Conservation (phyloP, 495 filamentous ascomycete species). For the Extremus antarcticus region DNA sequence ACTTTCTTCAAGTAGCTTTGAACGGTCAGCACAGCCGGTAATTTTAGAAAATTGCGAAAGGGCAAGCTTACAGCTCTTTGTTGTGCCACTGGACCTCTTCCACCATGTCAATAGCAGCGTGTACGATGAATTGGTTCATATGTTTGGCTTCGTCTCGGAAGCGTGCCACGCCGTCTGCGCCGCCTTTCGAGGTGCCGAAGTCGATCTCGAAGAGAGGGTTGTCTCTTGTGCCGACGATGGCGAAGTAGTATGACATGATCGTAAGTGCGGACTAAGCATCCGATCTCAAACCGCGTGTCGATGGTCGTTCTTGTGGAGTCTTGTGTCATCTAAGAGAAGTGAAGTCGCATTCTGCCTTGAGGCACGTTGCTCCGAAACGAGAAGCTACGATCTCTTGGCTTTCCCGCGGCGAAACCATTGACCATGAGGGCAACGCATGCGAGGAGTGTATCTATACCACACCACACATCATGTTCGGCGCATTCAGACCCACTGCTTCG, state of each 20-base stretch:
- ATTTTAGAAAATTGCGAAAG: too few species aligned
- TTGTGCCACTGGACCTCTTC: conserved; percentile 89
- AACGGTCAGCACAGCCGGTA: too few species aligned
- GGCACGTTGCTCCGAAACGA: neutral
- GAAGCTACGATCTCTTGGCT: conserved; percentile 1
- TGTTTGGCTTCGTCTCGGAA: conserved; percentile 78
- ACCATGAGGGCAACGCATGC: neutral
- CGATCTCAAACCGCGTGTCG: neutral
- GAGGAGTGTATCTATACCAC: neutral
- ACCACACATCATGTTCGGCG: conserved; percentile 53
- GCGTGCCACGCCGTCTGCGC: conserved; percentile 80
- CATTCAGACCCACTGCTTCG: conserved; percentile 67
- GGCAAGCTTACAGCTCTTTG: conserved; percentile 52
- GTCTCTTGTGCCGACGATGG: conserved; percentile 85
- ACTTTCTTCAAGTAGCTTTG: conserved; percentile 95
- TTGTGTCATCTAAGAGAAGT: neutral
- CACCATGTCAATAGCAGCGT: conserved; percentile 82
- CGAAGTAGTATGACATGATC: conserved; percentile 91
- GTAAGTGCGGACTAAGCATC: neutral
- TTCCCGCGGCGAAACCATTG: conserved; percentile 2
- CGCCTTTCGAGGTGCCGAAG: conserved; percentile 88
- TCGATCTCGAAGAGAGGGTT: conserved; percentile 91
- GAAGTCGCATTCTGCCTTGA: neutral
- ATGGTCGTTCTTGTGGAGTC: too few species aligned
- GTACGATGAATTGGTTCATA: conserved; percentile 95